Evolutionary conservation across 2,329 filamentous ascomycete genomes (phyloP), one percentile per base, ranked within the genome.

Genomic region (Penicillium brevicompactum): DNA sequence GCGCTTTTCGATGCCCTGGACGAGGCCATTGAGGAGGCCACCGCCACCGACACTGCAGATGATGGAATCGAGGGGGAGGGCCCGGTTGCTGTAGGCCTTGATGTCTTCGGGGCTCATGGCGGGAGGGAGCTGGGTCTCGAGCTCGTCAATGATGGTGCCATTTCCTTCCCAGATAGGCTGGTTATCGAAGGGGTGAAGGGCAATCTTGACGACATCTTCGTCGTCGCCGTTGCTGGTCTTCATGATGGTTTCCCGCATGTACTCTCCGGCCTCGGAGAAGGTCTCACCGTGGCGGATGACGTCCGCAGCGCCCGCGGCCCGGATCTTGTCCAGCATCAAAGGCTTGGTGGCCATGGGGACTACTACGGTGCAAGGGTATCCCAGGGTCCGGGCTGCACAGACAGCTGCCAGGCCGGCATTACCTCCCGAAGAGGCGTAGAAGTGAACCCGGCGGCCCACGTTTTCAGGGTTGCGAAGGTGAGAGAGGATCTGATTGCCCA

Each of bases 331-430:
- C 47, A 91, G 81, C 85, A 95, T 92, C 58, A 87, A 73, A 1
- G 83, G 77, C 31, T 87, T 85, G 0, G 89, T 90, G 6, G 78
- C 79, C 8, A 78, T 69, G 0, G 91, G 89, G 1, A 94, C 84
- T 30, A 91, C 88, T 57, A 96, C 88, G 5, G 90, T 93, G 70
- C 85, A 87, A 1, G 84, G 86, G 37, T 84, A 81, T 5, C 80
- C 75, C 6, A 94, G 80, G 2, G 83, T 79, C 22, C 79, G 77
- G 11, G 90, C 88, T 1, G 91, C 88, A 46, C 85, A 87, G 14
- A 90, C 89, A 66, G 89, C 91, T 1, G 91, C 91, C 4, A 96
- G 84, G 1, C 91, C 91, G 2, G 91, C 91, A 69, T 96, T 96
- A 54, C 91, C 91, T 55, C 90, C 91, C 2, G 86, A 90, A 11